A percentile compares a stretch with the other conserved stretches of the same genome.
Conservation (phyloP, 2,329 filamentous ascomycete genomes). For the Colletotrichum eremochloae region DNA sequence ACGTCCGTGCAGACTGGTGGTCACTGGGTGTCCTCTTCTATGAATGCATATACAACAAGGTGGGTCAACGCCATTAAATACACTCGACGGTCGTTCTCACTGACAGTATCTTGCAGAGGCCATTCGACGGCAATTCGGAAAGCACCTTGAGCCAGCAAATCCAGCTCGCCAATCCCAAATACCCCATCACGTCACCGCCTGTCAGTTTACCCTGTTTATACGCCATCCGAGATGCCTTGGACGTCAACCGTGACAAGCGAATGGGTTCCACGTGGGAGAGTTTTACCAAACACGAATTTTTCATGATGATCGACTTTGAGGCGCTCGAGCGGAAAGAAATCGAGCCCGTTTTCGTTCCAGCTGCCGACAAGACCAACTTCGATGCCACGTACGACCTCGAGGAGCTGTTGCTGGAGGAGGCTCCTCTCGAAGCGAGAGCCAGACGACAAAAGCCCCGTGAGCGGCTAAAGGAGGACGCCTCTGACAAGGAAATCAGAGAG, state of each 20-base stretch:
- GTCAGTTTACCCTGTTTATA: slow-evolving; percentile 91
- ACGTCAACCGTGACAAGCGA: slow-evolving; percentile 82
- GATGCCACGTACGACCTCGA: slow-evolving; percentile 98
- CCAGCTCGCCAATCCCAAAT: slow-evolving; percentile 84
- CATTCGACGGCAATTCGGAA: slow-evolving; percentile 92
- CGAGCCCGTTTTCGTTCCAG: slow-evolving; percentile 91
- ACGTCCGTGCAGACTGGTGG: slow-evolving; percentile 97
- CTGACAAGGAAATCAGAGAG: slow-evolving; percentile 92
- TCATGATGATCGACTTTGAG: slow-evolving; percentile 86
- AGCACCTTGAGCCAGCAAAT: slow-evolving; percentile 85
- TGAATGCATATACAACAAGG: slow-evolving; percentile 99
- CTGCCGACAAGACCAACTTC: slow-evolving; percentile 98
- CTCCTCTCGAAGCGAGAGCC: slow-evolving; percentile 91
- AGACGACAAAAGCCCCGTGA: slow-evolving; percentile 94
- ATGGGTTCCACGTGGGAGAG: slow-evolving; percentile 90
- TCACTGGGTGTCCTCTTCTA: slow-evolving; percentile 98
- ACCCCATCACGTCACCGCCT: slow-evolving; percentile 91
- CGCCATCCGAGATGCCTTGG: slow-evolving; percentile 86
- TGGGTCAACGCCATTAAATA: slow-evolving; percentile 51
- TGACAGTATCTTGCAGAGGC: slow-evolving; percentile 70
- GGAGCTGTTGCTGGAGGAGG: slow-evolving; percentile 92
- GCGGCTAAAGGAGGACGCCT: slow-evolving; percentile 92
- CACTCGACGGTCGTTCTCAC: slow-evolving; percentile 46
- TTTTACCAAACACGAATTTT: slow-evolving; percentile 92
- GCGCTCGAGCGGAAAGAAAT: slow-evolving; percentile 88